Conservation (phyloP, 352 stramenopile genomes). For the Achlya hypogyna region DNA sequence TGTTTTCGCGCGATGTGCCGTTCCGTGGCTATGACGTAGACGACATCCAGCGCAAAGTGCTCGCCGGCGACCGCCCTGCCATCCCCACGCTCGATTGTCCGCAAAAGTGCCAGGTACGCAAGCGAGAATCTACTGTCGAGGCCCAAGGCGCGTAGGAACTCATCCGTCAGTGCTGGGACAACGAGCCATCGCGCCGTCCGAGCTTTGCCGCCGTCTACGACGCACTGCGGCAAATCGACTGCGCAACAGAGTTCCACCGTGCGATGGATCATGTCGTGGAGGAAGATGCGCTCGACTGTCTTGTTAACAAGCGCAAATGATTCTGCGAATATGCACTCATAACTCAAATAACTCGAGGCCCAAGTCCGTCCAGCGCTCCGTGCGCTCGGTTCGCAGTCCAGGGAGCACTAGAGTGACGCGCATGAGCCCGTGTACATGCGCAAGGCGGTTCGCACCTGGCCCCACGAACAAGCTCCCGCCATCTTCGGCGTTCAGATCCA, state of each 20-base stretch:
- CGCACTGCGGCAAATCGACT: conserved; percentile 28
- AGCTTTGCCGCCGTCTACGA: conserved; percentile 40
- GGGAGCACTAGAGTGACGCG: conserved; percentile 7
- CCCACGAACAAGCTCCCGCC: conserved; percentile 27
- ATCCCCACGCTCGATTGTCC: conserved; percentile 69
- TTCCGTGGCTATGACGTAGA: conserved; percentile 62
- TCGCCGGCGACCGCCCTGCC: conserved; percentile 58
- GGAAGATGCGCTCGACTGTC: conserved; percentile 48
- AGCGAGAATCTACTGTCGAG: not conserved
- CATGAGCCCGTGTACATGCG: not conserved
- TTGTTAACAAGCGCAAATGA: conserved; percentile 30
- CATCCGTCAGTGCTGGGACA: conserved; percentile 25
- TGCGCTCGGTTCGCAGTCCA: conserved; percentile 35
- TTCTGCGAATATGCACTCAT: conserved; percentile 12
- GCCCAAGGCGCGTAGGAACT: conserved; percentile 7
- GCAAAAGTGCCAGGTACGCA: conserved; percentile 34
- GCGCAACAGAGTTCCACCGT: conserved; percentile 26
- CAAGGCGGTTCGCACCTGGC: not conserved
- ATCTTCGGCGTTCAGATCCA: conserved; percentile 49
- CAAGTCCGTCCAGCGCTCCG: conserved; percentile 71
- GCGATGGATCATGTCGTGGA: conserved; percentile 33
- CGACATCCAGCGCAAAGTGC: conserved; percentile 63
- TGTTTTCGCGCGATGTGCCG: conserved; percentile 72
- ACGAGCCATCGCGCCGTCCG: conserved; percentile 5
- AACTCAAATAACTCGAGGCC: conserved; percentile 51